Evolutionary conservation across 495 filamentous ascomycete species (phyloP).

Genomic region (Aspergillus olivimuriae): DNA sequence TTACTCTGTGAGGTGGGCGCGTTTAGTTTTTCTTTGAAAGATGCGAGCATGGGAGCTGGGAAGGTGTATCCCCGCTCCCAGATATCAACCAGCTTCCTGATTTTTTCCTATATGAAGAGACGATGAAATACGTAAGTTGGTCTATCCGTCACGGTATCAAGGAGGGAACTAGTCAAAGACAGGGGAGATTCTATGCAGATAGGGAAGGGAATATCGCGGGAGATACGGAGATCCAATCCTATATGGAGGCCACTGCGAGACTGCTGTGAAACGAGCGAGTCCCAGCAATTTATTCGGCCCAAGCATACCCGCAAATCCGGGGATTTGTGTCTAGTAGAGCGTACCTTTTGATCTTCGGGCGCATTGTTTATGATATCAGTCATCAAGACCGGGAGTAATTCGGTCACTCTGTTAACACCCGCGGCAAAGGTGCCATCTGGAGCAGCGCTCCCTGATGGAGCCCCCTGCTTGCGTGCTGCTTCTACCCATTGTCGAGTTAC

Average conservation of each 20-base stretch:
- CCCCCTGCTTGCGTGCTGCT: conserved; percentile 77
- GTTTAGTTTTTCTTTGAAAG: conserved; percentile 80
- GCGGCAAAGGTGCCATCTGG: conserved; percentile 89
- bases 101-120: conserved; percentile 74
- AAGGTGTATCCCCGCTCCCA: conserved; percentile 96
- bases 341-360: conserved; percentile 98
- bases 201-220: conserved; percentile 21
- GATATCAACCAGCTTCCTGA: conserved; percentile 91
- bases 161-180: conserved; percentile 9
- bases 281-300: conserved; percentile 21
- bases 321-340: conserved; percentile 39
- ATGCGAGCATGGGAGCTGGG: conserved; percentile 69
- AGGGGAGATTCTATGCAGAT: conserved; percentile 17
- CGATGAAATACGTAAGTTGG: conserved; percentile 44
- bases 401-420: conserved; percentile 93
- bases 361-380: conserved; percentile 86
- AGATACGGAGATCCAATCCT: conserved; percentile 30
- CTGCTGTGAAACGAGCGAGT: conserved; percentile 8
- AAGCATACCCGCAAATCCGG: conserved; percentile 26
- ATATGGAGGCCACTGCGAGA: conserved; percentile 9
- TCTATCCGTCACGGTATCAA: conserved; percentile 32
- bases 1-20: conserved; percentile 57
- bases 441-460: conserved; percentile 67
- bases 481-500: conserved; percentile 98
- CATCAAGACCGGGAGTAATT: conserved; percentile 88